Conservation (phyloP, 768 basidiomycete species). For the Pulveroboletus sp. region DNA sequence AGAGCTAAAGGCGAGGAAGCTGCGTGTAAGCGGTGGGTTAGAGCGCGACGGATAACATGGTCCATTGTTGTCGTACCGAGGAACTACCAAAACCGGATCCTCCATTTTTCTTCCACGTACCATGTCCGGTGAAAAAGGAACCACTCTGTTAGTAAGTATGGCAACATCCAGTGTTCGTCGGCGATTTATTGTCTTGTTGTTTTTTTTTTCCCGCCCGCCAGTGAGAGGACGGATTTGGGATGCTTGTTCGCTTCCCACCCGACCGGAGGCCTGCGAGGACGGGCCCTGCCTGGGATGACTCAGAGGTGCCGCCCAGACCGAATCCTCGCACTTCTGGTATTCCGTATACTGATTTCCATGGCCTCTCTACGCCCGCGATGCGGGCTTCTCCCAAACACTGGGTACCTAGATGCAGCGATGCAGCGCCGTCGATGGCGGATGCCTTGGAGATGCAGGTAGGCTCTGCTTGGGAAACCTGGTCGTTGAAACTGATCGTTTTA, state of each 20-base stretch:
- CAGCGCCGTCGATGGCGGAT: constrained; percentile 30
- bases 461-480: not conserved
- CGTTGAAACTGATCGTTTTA: not conserved
- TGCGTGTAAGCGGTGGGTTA: constrained; percentile 15
- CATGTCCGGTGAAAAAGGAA: constrained; percentile 5
- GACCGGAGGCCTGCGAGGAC: not conserved
- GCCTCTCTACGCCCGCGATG: constrained; percentile 19
- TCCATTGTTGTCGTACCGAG: constrained; percentile 3
- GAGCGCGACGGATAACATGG: constrained; percentile 9
- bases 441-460: constrained; percentile 11
- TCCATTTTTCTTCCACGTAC: not conserved
- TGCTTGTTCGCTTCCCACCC: not conserved
- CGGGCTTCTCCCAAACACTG: constrained; percentile 11
- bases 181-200: constrained; percentile 1
- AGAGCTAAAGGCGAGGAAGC: constrained; percentile 57
- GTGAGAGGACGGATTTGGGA: not conserved
- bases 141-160: not conserved
- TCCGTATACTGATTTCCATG: constrained; percentile 8
- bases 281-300: not conserved
- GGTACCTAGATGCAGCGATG: constrained; percentile 7
- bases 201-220: constrained; percentile 5
- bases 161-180: constrained; percentile 3
- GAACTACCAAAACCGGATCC: constrained; percentile 9
- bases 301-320: constrained; percentile 2
- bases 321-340: constrained; percentile 3